Base-by-base conservation (phyloP, 192 early-diverging fungal species). In the Umbelopsis sp. region DNA sequence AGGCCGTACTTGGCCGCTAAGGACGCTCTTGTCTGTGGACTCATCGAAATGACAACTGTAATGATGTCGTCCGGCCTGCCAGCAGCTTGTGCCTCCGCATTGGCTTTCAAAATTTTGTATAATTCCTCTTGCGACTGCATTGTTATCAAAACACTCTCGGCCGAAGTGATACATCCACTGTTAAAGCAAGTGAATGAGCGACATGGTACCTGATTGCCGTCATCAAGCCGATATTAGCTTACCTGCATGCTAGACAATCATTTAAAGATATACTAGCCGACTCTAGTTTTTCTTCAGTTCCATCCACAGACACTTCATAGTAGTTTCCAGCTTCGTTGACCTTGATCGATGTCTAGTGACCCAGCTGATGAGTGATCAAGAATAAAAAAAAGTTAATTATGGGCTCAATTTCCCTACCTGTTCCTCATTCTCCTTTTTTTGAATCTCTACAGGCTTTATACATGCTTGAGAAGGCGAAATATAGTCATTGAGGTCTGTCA, bases 221-320 rank as follows among this genome's bases (percentile, higher is more conserved):
- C 22, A n/a, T 47, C 4, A 41, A 30, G 22, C 23, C 22, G 37
- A 41, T 70, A 30, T 44, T 48, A 12, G 10, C 66, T 46, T 79
- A 92, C 91, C 91, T 96, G 90, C 97, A 99, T 10, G 97, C 97
- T 45, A 99, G 85, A 72, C 97, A 99, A 81, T 99, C 97, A 73
- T 98, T 95, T 27, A 99, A 82, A 27, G 92, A 90, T 50, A 98
- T 97, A 9, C 82, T 84, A 2, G 97, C 96, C 0, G 88, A 82
- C 74, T 96, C 94, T 10, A 97, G 86, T 79, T 93, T 89, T 6
- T 88, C 90, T 74, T 93, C 91, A 21, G 67, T 79, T 46, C 96
- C 97, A 67, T 96, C 94, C 66, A 88, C 85, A 25, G 88, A 86
- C 9, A 98, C 95, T 80, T 99, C 95, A 71, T 92, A 97, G 80